A percentile compares a stretch with the other conserved stretches of the same genome.
Conservation (phyloP, 768 basidiomycete genomes). For the Albatrellus ellisii region DNA sequence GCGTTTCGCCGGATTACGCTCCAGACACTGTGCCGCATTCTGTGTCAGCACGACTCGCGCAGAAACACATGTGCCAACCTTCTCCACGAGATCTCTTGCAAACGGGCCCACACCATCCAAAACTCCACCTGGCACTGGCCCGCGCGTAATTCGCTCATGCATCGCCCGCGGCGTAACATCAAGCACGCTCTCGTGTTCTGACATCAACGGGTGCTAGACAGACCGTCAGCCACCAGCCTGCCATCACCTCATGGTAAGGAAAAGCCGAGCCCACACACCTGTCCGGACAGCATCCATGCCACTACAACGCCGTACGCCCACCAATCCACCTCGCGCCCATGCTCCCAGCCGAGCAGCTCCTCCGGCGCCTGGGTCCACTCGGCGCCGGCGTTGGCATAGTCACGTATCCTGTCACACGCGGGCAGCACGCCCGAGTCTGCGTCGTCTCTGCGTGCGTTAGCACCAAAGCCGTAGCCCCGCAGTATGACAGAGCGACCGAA, state of each 20-base stretch:
- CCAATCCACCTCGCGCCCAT: constrained; percentile 12
- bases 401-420: constrained; percentile 2
- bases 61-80: constrained; percentile 1
- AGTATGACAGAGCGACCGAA: constrained; percentile 9
- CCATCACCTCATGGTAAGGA: neutral
- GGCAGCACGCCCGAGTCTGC: neutral
- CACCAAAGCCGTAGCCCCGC: neutral
- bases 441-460: neutral
- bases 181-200: neutral
- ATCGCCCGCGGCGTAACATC: constrained; percentile 1
- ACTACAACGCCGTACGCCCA: constrained; percentile 12
- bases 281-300: constrained; percentile 12
- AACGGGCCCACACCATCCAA: constrained; percentile 1
- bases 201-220: neutral
- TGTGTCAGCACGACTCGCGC: neutral
- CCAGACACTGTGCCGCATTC: constrained; percentile 8
- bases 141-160: constrained; percentile 3
- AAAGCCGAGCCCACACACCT: constrained; percentile 2
- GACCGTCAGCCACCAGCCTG: neutral
- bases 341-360: constrained; percentile 10
- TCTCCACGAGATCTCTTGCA: constrained; percentile 5
- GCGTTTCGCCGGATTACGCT: constrained; percentile 10
- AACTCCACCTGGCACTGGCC: neutral
- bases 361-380: constrained; percentile 14
- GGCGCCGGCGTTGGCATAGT: neutral